Base-by-base conservation (phyloP, 2,329 filamentous ascomycete species). In the Elsinoe australis region DNA sequence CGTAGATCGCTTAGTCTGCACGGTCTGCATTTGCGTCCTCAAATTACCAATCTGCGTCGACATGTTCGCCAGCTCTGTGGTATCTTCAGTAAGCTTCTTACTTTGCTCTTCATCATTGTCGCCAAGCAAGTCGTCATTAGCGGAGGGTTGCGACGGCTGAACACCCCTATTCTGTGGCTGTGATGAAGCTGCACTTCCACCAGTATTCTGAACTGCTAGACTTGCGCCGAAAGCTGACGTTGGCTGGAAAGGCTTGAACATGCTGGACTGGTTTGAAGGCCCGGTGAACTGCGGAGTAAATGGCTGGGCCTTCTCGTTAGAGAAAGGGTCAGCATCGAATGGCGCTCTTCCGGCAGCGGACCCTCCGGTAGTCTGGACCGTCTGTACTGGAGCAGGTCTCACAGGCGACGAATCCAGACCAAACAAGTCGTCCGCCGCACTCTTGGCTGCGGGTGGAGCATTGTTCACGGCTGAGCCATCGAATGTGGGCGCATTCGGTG, bases 41-140 rank as follows among this genome's bases (percentile, higher is more conserved):
- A 98, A 69, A 2, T 85, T 90, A 24, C 87, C 83, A 54, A 98
- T 87, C 65, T 96, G 92, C 64, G 94, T 96, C 1, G 90, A 95
- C 57, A 98, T 74, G 62, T 98, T 96, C 45, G 89, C 92, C 50
- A 98, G 75, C 64, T 98, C 92, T 0, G 85, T 83, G 2, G 89
- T 92, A 61, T 98, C 92, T 54, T 82, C 83, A 0, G 85, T 92
- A 19, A 96, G 72, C 63, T 85, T 94, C 65, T 85, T 92, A 67
- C 83, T 90, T 49, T 89, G 80, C 59, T 94, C 88, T 1, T 85
- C 84, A 55, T 96, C 90, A 55, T 82, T 83, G 57, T 95, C 89
- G 12, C 86, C 87, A n/a, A 98, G 74, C 5, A 96, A 74, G 64
- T 96, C 92, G 58, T 95, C 88, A 44, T 82, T 74, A 7, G 73